phyloP scores from a whole-genome alignment of 2,329 filamentous ascomycete genomes.

The Penicillium sp. region DNA sequence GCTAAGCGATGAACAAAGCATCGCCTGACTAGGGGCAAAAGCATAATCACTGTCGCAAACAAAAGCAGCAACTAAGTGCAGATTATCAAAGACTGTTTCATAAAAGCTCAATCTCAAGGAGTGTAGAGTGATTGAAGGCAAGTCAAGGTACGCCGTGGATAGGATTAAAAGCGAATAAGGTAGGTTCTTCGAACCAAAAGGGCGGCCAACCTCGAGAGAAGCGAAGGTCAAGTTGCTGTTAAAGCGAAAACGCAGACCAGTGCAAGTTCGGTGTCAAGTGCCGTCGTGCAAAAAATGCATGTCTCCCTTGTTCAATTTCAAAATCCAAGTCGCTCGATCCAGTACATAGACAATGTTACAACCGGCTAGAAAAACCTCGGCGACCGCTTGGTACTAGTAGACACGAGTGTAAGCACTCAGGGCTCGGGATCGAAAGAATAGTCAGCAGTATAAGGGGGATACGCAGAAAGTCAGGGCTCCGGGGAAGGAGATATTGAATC shows the following conservation, averaged over 20 bases:
- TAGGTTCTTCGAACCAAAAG: conserved; percentile 41
- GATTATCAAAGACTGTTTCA: background rate
- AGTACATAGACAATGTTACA: conserved; percentile 10
- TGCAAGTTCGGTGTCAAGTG: conserved; percentile 32
- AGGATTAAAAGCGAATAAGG: conserved; percentile 28
- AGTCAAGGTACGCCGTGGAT: conserved; percentile 30
- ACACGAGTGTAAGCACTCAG: conserved; percentile 19
- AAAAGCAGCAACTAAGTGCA: conserved; percentile 7
- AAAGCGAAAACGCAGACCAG: conserved; percentile 25
- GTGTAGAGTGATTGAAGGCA: conserved; percentile 28
- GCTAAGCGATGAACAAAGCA: background rate
- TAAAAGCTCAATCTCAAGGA: conserved; percentile 12
- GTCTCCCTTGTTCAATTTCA: conserved; percentile 18
- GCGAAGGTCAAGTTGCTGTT: conserved; percentile 34
- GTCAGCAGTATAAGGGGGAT: conserved; percentile 20
- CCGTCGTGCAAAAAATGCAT: conserved; percentile 30
- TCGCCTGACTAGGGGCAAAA: conserved; percentile 5
- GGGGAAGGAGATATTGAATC: conserved; percentile 37
- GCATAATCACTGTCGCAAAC: conserved; percentile 12
- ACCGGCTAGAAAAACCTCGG: conserved; percentile 53
- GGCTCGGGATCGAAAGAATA: conserved; percentile 7
- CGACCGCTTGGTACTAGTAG: conserved; percentile 50
- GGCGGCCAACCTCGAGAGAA: conserved; percentile 49
- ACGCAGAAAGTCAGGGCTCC: conserved; percentile 9
- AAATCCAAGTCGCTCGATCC: conserved; percentile 34